Evolutionary conservation across 2,329 filamentous ascomycete species (phyloP).

Genomic region (Colletotrichum camelliae): DNA sequence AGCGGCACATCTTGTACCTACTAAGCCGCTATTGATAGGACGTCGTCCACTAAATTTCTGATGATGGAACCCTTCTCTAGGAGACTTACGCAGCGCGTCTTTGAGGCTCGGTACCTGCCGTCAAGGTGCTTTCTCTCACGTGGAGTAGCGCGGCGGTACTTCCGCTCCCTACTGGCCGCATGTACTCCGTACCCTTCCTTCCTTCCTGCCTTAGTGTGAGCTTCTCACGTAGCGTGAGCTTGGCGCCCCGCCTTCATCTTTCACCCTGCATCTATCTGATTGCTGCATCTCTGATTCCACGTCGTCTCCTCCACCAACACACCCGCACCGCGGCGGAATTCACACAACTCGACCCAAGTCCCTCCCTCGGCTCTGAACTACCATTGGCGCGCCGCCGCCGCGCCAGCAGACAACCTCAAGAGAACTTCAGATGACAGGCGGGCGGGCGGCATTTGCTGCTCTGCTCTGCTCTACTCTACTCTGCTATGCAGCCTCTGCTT

Average conservation of each 20-base stretch:
- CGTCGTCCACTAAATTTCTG: not conserved
- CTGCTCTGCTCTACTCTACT: not conserved
- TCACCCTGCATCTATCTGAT: conserved; percentile 13
- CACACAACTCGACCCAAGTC: not conserved
- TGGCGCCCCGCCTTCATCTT: not conserved
- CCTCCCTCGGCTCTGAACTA: not conserved
- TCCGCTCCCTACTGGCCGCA: not conserved
- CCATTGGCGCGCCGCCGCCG: not conserved
- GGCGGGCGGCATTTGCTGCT: not conserved
- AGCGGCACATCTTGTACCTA: not conserved
- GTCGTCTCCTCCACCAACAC: conserved; percentile 11
- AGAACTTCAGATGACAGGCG: conserved; percentile 9
- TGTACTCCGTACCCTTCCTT: not conserved
- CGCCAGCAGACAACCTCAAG: not conserved
- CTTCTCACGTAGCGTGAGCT: not conserved
- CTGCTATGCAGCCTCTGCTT: not conserved
- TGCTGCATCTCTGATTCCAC: conserved; percentile 21
- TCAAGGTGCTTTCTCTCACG: not conserved
- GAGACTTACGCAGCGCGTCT: conserved; percentile 3
- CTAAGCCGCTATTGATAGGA: conserved; percentile 9
- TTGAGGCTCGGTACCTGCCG: not conserved
- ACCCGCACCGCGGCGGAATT: not conserved
- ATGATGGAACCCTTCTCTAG: not conserved
- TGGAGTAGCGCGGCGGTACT: not conserved
- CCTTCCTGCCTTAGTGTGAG: not conserved